Evolutionary conservation across 208 protist genomes (phyloP), one percentile per base, ranked within the genome.

Genomic region (Crithidia fasciculata): DNA sequence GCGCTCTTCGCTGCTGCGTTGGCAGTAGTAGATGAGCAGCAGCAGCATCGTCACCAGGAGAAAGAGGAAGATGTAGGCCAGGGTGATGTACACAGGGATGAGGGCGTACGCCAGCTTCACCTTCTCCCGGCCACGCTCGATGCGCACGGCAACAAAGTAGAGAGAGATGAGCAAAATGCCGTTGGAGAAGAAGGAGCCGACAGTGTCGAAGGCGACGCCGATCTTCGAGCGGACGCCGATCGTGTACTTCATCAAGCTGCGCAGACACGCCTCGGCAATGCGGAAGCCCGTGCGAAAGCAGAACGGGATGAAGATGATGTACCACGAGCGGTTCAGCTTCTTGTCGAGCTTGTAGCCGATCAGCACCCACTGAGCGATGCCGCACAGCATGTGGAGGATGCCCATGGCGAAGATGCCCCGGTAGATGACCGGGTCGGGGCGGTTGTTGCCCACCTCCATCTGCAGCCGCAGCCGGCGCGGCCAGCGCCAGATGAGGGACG

Each of bases 401-500:
- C 77, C 92, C 72, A 92, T 79, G 10, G 90, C 37, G 72, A 94
- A 93, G 69, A 95, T 91, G 55, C 89, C 88, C 52, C 84, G 85
- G 72, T 80, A 89, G 54, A 96, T 76, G n/a, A 87, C 55, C 8
- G 68, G 58, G 71, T 72, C 87, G 8, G 86, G 86, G 10, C 75
- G 64, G 64, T 84, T 92, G 73, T 84, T 63, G 47, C 82, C 84
- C 3, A 95, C 83, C 67, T 93, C 79, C 90, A 95, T 92, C 60
- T 89, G 83, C 62, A 87, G 70, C 41, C 88, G 90, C 49, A 91
- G 41, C 53, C 80, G 74, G 40, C 81, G 72, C 36, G 92, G 92
- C 88, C 87, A 95, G 61, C 90, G 88, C 90, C 92, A 96, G 64
- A 93, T 89, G 70, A 95, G 76, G n/a, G 92, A 95, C 52, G 87